Conservation (phyloP, 495 filamentous ascomycete species). For the Podospora sp. region DNA sequence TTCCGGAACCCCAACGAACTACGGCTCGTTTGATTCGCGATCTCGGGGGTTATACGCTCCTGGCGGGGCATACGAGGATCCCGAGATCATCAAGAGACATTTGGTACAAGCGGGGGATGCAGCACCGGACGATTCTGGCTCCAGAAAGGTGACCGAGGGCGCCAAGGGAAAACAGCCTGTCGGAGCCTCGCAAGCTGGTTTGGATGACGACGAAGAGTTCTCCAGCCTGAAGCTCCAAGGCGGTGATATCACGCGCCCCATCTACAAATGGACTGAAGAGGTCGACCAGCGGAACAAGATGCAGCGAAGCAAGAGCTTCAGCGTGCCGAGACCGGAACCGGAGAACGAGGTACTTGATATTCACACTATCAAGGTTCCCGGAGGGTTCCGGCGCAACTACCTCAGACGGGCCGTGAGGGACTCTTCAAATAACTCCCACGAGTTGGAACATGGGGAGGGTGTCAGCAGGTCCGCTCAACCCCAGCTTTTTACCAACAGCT, state of each 20-base stretch:
- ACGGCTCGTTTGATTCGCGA: conserved; percentile 75
- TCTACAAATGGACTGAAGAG: conserved; percentile 93
- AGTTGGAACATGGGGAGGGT: conserved; percentile 46
- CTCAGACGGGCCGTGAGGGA: conserved; percentile 69
- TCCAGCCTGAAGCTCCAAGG: conserved; percentile 90
- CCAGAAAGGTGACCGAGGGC: conserved; percentile 40
- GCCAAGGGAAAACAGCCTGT: conserved; percentile 53
- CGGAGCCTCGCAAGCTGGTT: conserved; percentile 34
- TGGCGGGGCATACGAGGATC: conserved; percentile 67
- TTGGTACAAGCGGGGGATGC: conserved; percentile 67
- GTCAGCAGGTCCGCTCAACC: conserved; percentile 47
- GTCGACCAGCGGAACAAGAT: conserved; percentile 60
- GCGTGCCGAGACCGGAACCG: conserved; percentile 70
- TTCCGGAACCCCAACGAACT: conserved; percentile 63
- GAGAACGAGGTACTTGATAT: conserved; percentile 82
- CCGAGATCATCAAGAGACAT: conserved; percentile 79
- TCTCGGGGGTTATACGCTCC: conserved; percentile 43
- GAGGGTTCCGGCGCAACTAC: conserved; percentile 90
- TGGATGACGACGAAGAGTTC: conserved; percentile 73
- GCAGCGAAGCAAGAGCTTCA: conserved; percentile 83
- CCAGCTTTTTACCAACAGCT: conserved; percentile 81
- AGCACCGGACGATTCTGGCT: conserved; percentile 41
- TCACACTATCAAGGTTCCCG: conserved; percentile 83
- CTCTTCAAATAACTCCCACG: conserved; percentile 50
- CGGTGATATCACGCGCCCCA: conserved; percentile 89